phyloP scores from a whole-genome alignment of 2,329 filamentous ascomycete species.

The Hymenoscyphus infarciens region DNA sequence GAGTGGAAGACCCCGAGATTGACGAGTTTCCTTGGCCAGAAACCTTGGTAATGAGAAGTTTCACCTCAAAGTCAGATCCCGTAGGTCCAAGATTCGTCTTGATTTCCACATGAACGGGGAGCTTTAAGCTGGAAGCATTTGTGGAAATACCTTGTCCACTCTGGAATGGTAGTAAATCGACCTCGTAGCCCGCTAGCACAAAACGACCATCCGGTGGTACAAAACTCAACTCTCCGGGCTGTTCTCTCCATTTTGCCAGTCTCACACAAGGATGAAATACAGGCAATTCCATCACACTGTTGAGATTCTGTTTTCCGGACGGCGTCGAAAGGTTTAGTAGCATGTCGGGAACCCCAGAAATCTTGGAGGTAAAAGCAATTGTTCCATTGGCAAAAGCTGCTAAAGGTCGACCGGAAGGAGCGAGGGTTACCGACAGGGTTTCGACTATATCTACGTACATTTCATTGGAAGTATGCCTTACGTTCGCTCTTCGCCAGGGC shows the following conservation, averaged over 20 bases:
- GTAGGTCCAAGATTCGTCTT: slow-evolving; percentile 71
- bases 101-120: slow-evolving; percentile 80
- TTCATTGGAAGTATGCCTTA: slow-evolving; percentile 94
- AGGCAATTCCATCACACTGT: slow-evolving; percentile 74
- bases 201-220: slow-evolving; percentile 93
- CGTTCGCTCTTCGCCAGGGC: slow-evolving; percentile 88
- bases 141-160: slow-evolving; percentile 53
- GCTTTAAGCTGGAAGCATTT: slow-evolving; percentile 60
- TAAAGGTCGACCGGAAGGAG: slow-evolving; percentile 83
- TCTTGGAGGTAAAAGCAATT: slow-evolving; percentile 91
- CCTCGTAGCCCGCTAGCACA: slow-evolving; percentile 89
- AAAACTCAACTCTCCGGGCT: slow-evolving; percentile 89
- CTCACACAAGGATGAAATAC: slow-evolving; percentile 96
- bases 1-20: slow-evolving; percentile 37
- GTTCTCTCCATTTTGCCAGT: slow-evolving; percentile 82
- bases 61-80: slow-evolving; percentile 86
- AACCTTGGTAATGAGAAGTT: slow-evolving; percentile 66
- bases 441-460: slow-evolving; percentile 96
- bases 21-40: slow-evolving; percentile 46
- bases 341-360: slow-evolving; percentile 93
- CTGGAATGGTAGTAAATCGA: slow-evolving; percentile 76
- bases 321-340: slow-evolving; percentile 74
- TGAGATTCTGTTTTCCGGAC: slow-evolving; percentile 74
- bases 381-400: slow-evolving; percentile 86
- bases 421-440: slow-evolving; percentile 79